A percentile compares a stretch with the other conserved stretches of the same genome.
Conservation (phyloP, 305 asterid species). For the Ilex paraguariensis region DNA sequence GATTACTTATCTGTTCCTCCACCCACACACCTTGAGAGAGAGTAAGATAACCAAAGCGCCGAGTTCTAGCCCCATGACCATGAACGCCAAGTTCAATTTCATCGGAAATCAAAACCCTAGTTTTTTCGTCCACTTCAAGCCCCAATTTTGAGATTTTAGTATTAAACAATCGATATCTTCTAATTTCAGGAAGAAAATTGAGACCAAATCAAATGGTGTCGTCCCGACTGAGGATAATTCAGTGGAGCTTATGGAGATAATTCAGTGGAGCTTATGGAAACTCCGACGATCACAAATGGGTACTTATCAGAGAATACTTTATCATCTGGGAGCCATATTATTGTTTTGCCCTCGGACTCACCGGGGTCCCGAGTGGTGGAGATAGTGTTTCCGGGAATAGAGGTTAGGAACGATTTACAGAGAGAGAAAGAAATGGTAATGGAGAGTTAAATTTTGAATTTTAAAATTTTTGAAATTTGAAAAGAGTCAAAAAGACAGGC, state of each 20-base stretch:
- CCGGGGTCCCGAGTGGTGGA: constrained; percentile 46
- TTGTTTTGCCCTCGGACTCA: constrained; percentile 32
- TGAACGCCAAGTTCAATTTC: constrained; percentile 82
- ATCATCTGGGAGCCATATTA: constrained; percentile 19
- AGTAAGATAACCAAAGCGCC: no score
- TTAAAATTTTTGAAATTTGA: no score
- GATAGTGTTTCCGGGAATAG: constrained; percentile 42
- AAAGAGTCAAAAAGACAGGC: no score
- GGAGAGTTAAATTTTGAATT: no score
- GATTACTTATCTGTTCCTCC: no score
- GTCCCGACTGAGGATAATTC: constrained; percentile 18
- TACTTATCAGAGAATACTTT: constrained; percentile 34
- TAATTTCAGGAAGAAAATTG: constrained; percentile 23
- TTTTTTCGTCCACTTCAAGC: constrained; percentile 79
- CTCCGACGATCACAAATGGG: constrained; percentile 19
- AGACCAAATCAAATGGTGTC: constrained; percentile 21
- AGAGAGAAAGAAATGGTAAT: no score
- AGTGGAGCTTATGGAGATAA: no score
- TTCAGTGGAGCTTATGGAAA: no score
- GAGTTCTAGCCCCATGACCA: constrained; percentile 61
- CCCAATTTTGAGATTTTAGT: constrained; percentile 72
- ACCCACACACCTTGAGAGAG: no score
- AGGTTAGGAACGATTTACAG: no score
- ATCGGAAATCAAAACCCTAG: constrained; percentile 66
- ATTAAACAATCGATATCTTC: constrained; percentile 58